Percentiles rank a stretch among this genome's conserved stretches.
phyloP scores from a whole-genome alignment of 2,329 filamentous ascomycete species.

The Cytospora piceicola region DNA sequence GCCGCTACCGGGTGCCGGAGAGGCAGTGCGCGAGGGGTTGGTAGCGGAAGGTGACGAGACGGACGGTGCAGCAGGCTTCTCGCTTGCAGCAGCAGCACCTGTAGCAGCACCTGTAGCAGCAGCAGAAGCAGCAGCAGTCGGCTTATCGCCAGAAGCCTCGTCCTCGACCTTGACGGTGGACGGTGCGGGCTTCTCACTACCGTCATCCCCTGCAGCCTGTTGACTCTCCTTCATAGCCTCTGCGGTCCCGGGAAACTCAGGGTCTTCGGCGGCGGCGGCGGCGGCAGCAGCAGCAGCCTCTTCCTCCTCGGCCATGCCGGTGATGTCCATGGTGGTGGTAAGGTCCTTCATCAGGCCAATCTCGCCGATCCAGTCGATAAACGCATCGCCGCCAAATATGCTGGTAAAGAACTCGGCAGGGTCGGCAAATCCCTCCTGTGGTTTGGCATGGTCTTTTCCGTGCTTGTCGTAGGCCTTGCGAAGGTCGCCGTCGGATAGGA shows the following conservation, averaged over 20 bases:
- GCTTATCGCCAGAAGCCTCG: conserved; percentile 33
- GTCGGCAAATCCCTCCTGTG: conserved; percentile 90
- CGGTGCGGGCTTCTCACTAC: conserved; percentile 39
- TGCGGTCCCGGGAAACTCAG: conserved; percentile 61
- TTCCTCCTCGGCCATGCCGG: conserved; percentile 78
- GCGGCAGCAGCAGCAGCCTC: conserved; percentile 55
- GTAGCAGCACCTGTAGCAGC: too few relatives aligned
- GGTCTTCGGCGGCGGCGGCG: conserved; percentile 41
- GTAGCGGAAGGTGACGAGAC: conserved; percentile 43
- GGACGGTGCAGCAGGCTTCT: conserved; percentile 39
- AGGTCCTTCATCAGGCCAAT: conserved; percentile 98
- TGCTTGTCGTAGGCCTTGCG: conserved; percentile 94
- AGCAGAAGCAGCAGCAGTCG: conserved; percentile 20
- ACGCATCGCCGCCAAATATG: conserved; percentile 97
- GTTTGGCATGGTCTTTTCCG: conserved; percentile 93
- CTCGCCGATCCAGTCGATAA: conserved; percentile 95
- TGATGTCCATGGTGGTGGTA: conserved; percentile 98
- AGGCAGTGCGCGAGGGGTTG: conserved; percentile 49
- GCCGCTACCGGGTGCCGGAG: conserved; percentile 44
- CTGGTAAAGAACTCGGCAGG: conserved; percentile 97
- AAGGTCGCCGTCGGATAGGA: conserved; percentile 85
- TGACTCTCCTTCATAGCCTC: conserved; percentile 61
- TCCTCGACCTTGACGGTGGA: conserved; percentile 48
- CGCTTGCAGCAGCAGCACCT: conserved; percentile 24
- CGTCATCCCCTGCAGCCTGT: conserved; percentile 44